A percentile compares a stretch with the other conserved stretches of the same genome.
Evolutionary conservation across 1,139 yeast genomes (phyloP).

Genomic region (Blastobotrys aristatus): DNA sequence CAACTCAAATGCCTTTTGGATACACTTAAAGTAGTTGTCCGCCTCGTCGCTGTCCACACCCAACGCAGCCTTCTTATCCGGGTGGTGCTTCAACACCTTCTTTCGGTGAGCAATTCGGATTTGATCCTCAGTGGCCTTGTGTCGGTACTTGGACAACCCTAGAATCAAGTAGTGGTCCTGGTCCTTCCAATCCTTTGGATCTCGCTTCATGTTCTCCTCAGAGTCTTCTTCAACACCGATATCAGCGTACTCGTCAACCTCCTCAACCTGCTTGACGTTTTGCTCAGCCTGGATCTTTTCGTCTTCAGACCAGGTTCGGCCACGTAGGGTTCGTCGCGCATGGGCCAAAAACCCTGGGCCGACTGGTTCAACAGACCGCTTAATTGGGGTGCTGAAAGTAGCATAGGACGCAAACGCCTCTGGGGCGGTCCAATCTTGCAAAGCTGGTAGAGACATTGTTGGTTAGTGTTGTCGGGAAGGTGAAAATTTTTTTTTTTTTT

Average conservation of each 20-base stretch:
- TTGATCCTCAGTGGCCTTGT: slow-evolving; percentile 87
- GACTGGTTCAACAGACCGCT: slow-evolving; percentile 92
- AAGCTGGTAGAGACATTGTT: slow-evolving; percentile 25
- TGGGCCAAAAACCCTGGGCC: slow-evolving; percentile 95
- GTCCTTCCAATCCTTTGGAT: slow-evolving; percentile 97
- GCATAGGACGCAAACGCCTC: slow-evolving; percentile 31
- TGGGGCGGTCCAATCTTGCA: slow-evolving; percentile 31
- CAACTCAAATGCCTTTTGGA: slow-evolving; percentile 92
- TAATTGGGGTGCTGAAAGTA: slow-evolving; percentile 56
- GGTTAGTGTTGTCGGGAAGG: background rate
- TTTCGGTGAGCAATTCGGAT: slow-evolving; percentile 95
- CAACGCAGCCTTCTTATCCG: slow-evolving; percentile 91
- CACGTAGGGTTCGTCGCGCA: slow-evolving; percentile 92
- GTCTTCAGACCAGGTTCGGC: slow-evolving; percentile 98
- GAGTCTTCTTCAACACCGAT: slow-evolving; percentile 80
- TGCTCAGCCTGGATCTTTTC: slow-evolving; percentile 91
- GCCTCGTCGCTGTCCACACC: slow-evolving; percentile 90
- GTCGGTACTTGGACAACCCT: slow-evolving; percentile 88
- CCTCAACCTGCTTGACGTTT: slow-evolving; percentile 72
- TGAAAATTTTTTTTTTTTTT: slow-evolving; percentile 3
- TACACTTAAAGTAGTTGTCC: slow-evolving; percentile 96
- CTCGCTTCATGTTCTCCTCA: slow-evolving; percentile 69
- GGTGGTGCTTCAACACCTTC: slow-evolving; percentile 95
- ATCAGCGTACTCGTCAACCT: slow-evolving; percentile 53
- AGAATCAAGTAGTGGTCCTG: slow-evolving; percentile 95